Evolutionary conservation across 345 rosid genomes (phyloP).

Genomic region (Erodium maritimum): DNA sequence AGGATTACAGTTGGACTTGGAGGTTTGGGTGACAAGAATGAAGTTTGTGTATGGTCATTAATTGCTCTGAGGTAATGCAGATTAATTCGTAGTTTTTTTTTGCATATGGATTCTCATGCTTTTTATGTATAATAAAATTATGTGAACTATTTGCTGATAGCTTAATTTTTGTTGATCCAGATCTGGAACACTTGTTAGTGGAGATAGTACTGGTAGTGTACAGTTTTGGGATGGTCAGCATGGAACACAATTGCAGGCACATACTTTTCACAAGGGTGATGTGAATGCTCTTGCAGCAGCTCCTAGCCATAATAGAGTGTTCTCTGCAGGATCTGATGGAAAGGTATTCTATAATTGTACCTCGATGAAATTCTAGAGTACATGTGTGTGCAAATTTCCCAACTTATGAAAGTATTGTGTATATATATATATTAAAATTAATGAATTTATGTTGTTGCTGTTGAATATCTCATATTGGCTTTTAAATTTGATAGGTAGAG

Average conservation of each 20-base stretch:
- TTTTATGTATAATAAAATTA: background rate
- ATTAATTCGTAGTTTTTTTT: background rate
- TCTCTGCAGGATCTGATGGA: constrained; percentile 92
- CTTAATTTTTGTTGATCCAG: constrained; percentile 22
- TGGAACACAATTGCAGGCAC: constrained; percentile 79
- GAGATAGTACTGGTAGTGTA: constrained; percentile 81
- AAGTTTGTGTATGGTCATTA: constrained; percentile 78
- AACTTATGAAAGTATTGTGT: background rate
- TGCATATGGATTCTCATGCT: background rate
- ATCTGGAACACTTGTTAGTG: constrained; percentile 79
- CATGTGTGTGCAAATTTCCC: background rate
- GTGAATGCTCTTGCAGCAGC: constrained; percentile 71
- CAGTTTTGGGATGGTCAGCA: constrained; percentile 84
- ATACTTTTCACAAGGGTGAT: constrained; percentile 79
- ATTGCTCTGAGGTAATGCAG: constrained; percentile 59
- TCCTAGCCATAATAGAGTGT: constrained; percentile 80
- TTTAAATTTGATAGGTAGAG: background rate
- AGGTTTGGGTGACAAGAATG: constrained; percentile 51
- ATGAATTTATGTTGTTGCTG: no score
- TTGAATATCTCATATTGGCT: background rate
- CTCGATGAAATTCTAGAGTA: background rate
- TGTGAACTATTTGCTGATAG: constrained; percentile 7
- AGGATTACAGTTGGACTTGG: constrained; percentile 81
- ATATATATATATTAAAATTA: no score
- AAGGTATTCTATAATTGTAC: constrained; percentile 33